A percentile compares a stretch with the other conserved stretches of the same genome.
These are phyloP conservation scores for Botrytis deweyae DNA, from an alignment of 2,329 filamentous ascomycete genomes.

Conservation along the genomic window DNA sequence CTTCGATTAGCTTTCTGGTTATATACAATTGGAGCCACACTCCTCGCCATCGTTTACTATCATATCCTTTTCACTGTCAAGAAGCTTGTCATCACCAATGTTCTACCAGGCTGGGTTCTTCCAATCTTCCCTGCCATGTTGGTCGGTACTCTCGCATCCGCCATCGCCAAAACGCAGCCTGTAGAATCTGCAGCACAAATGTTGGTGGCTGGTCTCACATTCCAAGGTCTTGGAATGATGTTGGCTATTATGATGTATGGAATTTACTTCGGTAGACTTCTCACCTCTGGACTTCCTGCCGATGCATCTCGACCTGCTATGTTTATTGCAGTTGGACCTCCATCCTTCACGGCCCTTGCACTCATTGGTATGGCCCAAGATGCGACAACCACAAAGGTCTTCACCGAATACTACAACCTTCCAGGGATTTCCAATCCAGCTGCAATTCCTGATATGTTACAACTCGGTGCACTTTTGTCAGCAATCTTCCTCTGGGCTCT, in stretches of 20 bases:
- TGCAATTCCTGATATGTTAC: conserved; percentile 42
- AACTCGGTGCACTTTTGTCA: conserved; percentile 42
- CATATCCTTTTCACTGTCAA: conserved; percentile 56
- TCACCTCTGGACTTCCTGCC: conserved; percentile 56
- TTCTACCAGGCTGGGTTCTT: conserved; percentile 74
- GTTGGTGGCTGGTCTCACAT: conserved; percentile 63
- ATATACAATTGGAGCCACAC: conserved; percentile 60
- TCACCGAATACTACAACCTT: conserved; percentile 33
- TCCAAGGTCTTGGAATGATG: conserved; percentile 67
- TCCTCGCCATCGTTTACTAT: conserved; percentile 65
- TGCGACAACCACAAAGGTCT: conserved; percentile 39
- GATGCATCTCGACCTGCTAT: conserved; percentile 66
- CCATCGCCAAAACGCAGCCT: conserved; percentile 62
- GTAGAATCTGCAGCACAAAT: conserved; percentile 58
- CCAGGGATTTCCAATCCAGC: conserved; percentile 42
- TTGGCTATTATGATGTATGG: conserved; percentile 72
- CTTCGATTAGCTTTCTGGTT: conserved; percentile 69
- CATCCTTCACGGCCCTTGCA: conserved; percentile 68
- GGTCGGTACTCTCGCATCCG: conserved; percentile 66
- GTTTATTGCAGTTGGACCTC: conserved; percentile 76
- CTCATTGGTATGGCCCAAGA: conserved; percentile 66
- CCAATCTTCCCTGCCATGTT: conserved; percentile 76
- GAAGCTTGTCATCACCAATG: conserved; percentile 55
- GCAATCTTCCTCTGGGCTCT: conserved; percentile 65
- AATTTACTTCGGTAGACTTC: conserved; percentile 69